These are phyloP conservation scores for Acephala macrosclerotiorum DNA, from an alignment of 2,329 filamentous ascomycete species.

Conservation along the genomic window DNA sequence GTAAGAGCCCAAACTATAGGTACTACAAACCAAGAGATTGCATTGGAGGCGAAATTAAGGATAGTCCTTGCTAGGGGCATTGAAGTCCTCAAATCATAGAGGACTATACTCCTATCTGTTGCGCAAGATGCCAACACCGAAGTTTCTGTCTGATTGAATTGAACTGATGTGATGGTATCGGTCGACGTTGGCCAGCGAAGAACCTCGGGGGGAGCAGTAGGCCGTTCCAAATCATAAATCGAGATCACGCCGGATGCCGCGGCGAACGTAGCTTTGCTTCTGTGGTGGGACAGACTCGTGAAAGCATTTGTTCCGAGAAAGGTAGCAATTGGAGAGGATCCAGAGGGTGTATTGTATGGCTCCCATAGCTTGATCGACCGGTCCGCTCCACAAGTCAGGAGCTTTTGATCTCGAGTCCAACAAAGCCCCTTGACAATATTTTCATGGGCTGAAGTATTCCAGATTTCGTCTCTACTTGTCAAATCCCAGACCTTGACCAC, in stretches of 20 bases:
- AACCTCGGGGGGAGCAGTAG: constrained; percentile 81
- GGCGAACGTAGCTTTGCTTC: constrained; percentile 80
- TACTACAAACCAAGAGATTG: constrained; percentile 71
- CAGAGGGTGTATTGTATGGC: constrained; percentile 76
- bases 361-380: constrained; percentile 90
- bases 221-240: constrained; percentile 86
- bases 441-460: constrained; percentile 84
- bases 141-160: constrained; percentile 95
- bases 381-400: constrained; percentile 88
- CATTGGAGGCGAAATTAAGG: constrained; percentile 83
- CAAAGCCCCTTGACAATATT: constrained; percentile 92
- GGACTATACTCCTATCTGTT: constrained; percentile 83
- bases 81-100: constrained; percentile 91
- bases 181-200: constrained; percentile 87
- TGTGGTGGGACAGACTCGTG: constrained; percentile 84
- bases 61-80: constrained; percentile 83
- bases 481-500: constrained; percentile 94
- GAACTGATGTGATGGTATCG: constrained; percentile 87
- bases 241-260: constrained; percentile 80
- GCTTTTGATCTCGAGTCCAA: constrained; percentile 86
- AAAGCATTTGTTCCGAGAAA: constrained; percentile 87
- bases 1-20: background rate
- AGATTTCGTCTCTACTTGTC: constrained; percentile 74
- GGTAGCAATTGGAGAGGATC: constrained; percentile 77
- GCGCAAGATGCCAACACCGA: constrained; percentile 87